phyloP scores from a whole-genome alignment of 2,329 filamentous ascomycete genomes.

The Epichloe typhina region DNA sequence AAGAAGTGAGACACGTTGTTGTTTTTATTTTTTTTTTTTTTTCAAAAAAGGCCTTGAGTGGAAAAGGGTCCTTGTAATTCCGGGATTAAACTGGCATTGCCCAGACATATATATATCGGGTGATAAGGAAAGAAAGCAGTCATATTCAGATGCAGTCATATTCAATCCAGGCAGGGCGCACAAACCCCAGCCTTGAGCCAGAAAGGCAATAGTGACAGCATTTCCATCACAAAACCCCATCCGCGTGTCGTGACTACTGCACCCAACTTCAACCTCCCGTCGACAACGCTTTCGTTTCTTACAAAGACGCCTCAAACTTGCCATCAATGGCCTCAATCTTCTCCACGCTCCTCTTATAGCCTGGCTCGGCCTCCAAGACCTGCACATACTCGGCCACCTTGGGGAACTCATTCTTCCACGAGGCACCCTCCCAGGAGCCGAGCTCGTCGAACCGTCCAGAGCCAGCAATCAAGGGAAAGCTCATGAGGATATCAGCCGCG shows the following conservation, averaged over 20 bases:
- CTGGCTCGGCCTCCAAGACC: constrained; percentile 30
- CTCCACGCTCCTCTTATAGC: constrained; percentile 33
- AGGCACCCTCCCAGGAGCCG: constrained; percentile 28
- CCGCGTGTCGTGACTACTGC: neutral
- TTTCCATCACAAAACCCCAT: neutral
- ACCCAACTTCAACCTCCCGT: neutral
- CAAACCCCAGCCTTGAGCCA: too few relatives aligned
- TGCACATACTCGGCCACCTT: constrained; percentile 34
- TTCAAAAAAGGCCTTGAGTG: too few relatives aligned
- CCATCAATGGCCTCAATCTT: constrained; percentile 38
- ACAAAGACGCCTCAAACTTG: constrained; percentile 13
- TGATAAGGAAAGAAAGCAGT: too few relatives aligned
- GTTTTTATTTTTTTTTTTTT: too few relatives aligned
- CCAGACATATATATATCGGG: too few relatives aligned
- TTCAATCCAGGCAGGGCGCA: too few relatives aligned
- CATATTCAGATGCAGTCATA: too few relatives aligned
- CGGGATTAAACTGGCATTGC: too few relatives aligned
- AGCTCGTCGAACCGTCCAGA: constrained; percentile 26
- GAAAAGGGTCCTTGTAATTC: too few relatives aligned
- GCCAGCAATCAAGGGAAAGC: constrained; percentile 36
- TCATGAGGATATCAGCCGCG: constrained; percentile 40
- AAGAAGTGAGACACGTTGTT: too few relatives aligned
- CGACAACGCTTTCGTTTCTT: neutral
- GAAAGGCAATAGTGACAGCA: too few relatives aligned
- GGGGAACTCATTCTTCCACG: constrained; percentile 27